Evolutionary conservation across 164 flowering plant species (phyloP).

Genomic region (Taxillus chinensis): DNA sequence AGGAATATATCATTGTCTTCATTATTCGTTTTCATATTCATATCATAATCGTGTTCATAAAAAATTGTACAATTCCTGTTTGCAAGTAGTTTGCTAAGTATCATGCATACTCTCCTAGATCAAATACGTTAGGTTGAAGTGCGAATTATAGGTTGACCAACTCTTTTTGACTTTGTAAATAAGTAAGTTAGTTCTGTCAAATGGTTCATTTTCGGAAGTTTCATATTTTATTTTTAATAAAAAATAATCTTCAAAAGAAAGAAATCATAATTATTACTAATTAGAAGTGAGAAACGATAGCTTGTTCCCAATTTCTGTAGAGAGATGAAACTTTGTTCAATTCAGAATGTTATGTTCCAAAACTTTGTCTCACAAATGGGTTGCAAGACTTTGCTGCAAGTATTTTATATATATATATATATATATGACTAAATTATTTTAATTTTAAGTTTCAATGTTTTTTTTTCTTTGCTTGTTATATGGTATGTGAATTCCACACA

Average conservation of each 20-base stretch:
- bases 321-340: constrained; percentile 81
- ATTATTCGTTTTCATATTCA: background rate
- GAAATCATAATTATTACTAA: constrained; percentile 1
- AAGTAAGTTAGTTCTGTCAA: constrained; percentile 42
- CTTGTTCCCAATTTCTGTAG: constrained; percentile 30
- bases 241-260: background rate
- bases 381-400: too few relatives aligned
- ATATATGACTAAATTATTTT: too few relatives aligned
- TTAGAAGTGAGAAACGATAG: constrained; percentile 4
- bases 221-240: background rate
- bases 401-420: too few relatives aligned
- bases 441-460: too few relatives aligned
- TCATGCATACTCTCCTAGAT: constrained; percentile 65
- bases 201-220: background rate
- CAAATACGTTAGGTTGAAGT: constrained; percentile 77
- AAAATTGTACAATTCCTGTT: constrained; percentile 61
- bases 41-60: background rate
- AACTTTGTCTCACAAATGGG: constrained; percentile 41
- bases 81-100: constrained; percentile 71
- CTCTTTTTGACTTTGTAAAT: constrained; percentile 76
- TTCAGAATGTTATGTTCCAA: constrained; percentile 79
- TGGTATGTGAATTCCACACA: too few relatives aligned
- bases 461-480: too few relatives aligned
- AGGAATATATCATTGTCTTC: too few relatives aligned
- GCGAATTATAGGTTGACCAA: constrained; percentile 64